These are phyloP conservation scores for Cyberlindnera xishuangbannaensis DNA, from an alignment of 805 yeast genomes.

Conservation along the genomic window DNA sequence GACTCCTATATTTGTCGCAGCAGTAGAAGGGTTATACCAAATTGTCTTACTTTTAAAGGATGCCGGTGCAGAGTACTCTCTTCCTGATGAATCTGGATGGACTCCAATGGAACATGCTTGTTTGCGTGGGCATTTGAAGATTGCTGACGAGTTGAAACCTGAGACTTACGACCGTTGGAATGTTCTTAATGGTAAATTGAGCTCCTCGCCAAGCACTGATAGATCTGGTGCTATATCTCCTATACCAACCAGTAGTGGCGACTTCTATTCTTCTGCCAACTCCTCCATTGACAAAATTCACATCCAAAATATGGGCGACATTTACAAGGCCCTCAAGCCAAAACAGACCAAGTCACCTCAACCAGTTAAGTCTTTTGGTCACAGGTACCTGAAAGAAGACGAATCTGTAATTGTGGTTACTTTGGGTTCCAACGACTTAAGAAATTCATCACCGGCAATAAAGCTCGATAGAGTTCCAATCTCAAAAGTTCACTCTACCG, in stretches of 20 bases:
- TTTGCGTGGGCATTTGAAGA: constrained; percentile 74
- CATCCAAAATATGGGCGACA: constrained; percentile 11
- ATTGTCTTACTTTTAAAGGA: constrained; percentile 51
- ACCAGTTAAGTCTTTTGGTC: constrained; percentile 82
- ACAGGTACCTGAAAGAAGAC: constrained; percentile 53
- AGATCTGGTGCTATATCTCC: constrained; percentile 11
- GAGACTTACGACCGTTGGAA: constrained; percentile 27
- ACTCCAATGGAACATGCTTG: constrained; percentile 96
- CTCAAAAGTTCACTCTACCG: constrained; percentile 72
- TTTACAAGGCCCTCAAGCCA: constrained; percentile 17
- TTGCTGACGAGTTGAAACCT: constrained; percentile 60
- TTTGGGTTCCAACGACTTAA: constrained; percentile 77
- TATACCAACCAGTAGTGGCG: constrained; percentile 6
- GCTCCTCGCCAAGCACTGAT: too few relatives aligned
- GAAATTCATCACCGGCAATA: constrained; percentile 54
- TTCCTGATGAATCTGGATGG: constrained; percentile 87
- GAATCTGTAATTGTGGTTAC: constrained; percentile 77
- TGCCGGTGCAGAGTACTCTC: constrained; percentile 47
- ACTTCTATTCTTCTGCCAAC: constrained; percentile 7
- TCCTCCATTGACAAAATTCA: constrained; percentile 18
- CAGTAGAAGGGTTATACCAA: constrained; percentile 69
- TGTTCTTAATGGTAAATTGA: too few relatives aligned
- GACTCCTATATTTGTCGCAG: constrained; percentile 90
- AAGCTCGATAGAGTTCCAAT: constrained; percentile 70
- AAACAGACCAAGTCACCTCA: constrained; percentile 25